These are phyloP conservation scores for Cupressus sempervirens DNA, from an alignment of 75 land plant species.

Conservation along the genomic window DNA sequence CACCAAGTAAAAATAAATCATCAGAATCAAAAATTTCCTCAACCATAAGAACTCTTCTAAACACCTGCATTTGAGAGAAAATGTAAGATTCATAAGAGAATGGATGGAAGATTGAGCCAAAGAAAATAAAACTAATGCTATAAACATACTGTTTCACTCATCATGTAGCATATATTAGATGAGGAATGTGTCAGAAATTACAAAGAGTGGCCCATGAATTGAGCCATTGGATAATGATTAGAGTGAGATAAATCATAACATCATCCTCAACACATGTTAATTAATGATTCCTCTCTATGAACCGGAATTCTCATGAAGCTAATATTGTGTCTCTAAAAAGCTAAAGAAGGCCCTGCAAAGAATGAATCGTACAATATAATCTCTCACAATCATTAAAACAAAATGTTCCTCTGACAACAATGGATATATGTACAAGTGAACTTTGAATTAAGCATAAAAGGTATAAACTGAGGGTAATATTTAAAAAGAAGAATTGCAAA, in stretches of 20 bases:
- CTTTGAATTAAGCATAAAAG: neutral
- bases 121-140: neutral
- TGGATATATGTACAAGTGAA: neutral
- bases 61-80: slow-evolving; percentile 33
- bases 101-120: neutral
- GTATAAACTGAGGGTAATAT: neutral
- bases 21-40: slow-evolving; percentile 45
- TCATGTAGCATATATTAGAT: neutral
- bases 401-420: neutral
- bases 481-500: neutral
- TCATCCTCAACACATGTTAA: neutral
- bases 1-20: slow-evolving; percentile 74
- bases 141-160: neutral
- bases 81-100: neutral
- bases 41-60: slow-evolving; percentile 44
- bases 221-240: neutral
- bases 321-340: neutral
- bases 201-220: neutral
- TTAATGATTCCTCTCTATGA: neutral
- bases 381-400: neutral
- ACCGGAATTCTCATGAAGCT: neutral
- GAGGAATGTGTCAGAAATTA: neutral
- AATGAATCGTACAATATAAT: neutral
- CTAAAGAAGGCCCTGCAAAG: neutral
- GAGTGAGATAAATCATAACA: neutral